Evolutionary conservation across 2,329 filamentous ascomycete species (phyloP).

Genomic region (Hymenoscyphus fraxineus): DNA sequence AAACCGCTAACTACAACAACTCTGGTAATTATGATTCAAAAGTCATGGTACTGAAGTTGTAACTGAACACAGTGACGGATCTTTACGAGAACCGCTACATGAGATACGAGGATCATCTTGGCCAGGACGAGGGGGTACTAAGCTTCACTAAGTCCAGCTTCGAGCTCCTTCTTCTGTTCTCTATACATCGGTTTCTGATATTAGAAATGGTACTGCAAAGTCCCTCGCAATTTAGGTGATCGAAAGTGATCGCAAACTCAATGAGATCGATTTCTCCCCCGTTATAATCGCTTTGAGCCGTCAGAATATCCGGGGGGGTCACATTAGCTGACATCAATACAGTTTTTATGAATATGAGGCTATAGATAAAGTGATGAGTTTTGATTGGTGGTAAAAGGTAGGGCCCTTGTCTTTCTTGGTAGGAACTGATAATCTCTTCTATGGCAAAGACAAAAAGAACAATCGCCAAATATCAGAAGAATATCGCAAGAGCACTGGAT

Average conservation of each 20-base stretch:
- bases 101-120: not conserved
- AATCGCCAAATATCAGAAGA: too few species aligned
- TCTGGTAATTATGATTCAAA: too few species aligned
- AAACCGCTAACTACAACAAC: too few species aligned
- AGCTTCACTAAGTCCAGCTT: slow-evolving; percentile 2
- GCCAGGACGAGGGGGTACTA: not conserved
- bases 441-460: too few species aligned
- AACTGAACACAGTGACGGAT: not conserved
- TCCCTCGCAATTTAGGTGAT: slow-evolving; percentile 29
- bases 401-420: not conserved
- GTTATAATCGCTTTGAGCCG: slow-evolving; percentile 23
- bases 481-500: too few species aligned
- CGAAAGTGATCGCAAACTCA: slow-evolving; percentile 21
- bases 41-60: not conserved
- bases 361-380: not conserved
- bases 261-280: slow-evolving; percentile 35
- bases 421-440: too few species aligned
- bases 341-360: too few species aligned
- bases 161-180: not conserved
- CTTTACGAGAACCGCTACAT: not conserved
- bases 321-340: too few species aligned
- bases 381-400: too few species aligned
- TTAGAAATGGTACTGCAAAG: slow-evolving; percentile 36
- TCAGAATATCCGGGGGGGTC: slow-evolving; percentile 18
- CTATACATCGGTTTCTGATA: slow-evolving; percentile 26